Evolutionary conservation across 345 rosid genomes (phyloP).

Genomic region (Camelina laxa): DNA sequence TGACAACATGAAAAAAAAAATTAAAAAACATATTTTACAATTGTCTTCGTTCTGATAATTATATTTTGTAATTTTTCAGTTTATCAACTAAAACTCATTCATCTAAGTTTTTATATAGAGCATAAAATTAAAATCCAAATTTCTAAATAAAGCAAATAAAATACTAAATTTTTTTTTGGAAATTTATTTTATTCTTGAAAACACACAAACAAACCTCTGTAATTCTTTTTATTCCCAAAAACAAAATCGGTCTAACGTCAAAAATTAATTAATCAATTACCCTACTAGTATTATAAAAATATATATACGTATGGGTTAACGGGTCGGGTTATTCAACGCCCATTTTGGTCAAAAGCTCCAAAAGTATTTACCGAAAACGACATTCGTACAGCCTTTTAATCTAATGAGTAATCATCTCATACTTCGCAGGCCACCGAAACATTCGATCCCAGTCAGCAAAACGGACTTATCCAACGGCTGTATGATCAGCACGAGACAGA

Average conservation of each 20-base stretch:
- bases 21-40: too few species aligned
- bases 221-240: background rate
- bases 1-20: too few species aligned
- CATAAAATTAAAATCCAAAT: too few species aligned
- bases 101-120: too few species aligned
- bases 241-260: background rate
- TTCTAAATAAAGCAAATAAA: too few species aligned
- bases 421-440: conserved; percentile 36
- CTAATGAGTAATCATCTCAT: conserved; percentile 20
- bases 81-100: too few species aligned
- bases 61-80: too few species aligned
- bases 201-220: background rate
- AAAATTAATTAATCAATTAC: background rate
- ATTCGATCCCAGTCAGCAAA: conserved; percentile 21
- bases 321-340: conserved; percentile 52
- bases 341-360: conserved; percentile 44
- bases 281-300: too few species aligned
- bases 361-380: conserved; percentile 47
- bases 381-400: conserved; percentile 45
- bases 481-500: background rate
- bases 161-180: too few species aligned
- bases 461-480: conserved; percentile 43
- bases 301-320: conserved; percentile 23
- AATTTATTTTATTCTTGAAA: background rate
- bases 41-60: too few species aligned